phyloP scores from a whole-genome alignment of 2,329 filamentous ascomycete species.

The Microsporum canis region DNA sequence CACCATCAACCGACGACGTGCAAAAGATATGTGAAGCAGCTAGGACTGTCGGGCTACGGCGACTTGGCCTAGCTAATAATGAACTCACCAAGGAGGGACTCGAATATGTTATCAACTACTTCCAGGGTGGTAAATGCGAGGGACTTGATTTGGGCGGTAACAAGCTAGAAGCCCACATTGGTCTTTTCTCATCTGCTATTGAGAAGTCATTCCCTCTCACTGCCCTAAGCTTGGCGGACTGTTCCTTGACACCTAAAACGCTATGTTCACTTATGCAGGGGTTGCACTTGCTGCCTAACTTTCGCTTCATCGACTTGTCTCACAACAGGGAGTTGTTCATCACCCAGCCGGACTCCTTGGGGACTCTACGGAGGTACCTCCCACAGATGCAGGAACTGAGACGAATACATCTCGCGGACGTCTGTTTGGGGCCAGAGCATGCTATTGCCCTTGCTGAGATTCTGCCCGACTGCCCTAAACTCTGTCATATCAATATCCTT shows the following conservation, averaged over 20 bases:
- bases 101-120: constrained; percentile 62
- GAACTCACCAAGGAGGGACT: constrained; percentile 62
- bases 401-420: constrained; percentile 75
- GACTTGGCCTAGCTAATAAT: constrained; percentile 76
- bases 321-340: constrained; percentile 77
- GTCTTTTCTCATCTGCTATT: constrained; percentile 25
- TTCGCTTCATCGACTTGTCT: constrained; percentile 84
- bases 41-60: constrained; percentile 62
- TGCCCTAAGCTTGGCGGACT: constrained; percentile 77
- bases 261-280: constrained; percentile 65
- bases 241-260: constrained; percentile 62
- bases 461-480: constrained; percentile 64
- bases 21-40: constrained; percentile 68
- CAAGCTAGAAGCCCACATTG: constrained; percentile 48
- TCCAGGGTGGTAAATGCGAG: constrained; percentile 67
- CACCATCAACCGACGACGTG: constrained; percentile 58
- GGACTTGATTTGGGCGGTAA: constrained; percentile 86
- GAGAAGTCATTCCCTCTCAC: constrained; percentile 48
- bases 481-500: constrained; percentile 78
- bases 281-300: constrained; percentile 55
- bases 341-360: constrained; percentile 59
- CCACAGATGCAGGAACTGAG: constrained; percentile 68
- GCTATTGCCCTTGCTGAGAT: constrained; percentile 85
- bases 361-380: constrained; percentile 67
- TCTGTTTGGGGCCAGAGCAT: constrained; percentile 73